Base-by-base conservation (phyloP, 108 stramenopile species). In the Fistulifera solaris region DNA sequence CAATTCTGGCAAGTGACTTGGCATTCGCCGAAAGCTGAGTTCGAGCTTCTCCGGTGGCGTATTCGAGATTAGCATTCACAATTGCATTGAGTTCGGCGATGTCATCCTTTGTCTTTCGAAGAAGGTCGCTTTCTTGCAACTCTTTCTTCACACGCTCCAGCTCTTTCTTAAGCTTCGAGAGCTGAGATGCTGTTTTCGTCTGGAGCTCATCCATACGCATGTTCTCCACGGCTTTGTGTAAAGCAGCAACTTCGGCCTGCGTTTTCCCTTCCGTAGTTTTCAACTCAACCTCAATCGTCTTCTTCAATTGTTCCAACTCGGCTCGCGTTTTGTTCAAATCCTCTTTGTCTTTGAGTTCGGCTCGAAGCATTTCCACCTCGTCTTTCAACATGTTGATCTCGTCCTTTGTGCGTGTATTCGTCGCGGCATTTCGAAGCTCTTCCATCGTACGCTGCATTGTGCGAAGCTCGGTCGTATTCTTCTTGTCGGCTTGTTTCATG, bases 251-350 rank as follows among this genome's bases (percentile, higher is more conserved):
- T 15, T 54, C 53, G 14, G 24, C 53, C 27, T 38, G 14, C n/a
- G 53, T 39, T 17, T 38, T 38, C 14, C 38, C 35, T 15, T 35
- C 53, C n/a, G 53, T 31, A 3, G 24, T 39, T 31, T 15, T 38
- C 31, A 54, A 4, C 17, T 39, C 53, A 13, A 18, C 53, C 15
- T 24, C 53, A n/a, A 38, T 35, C 1, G 27, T 27, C 53, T 54
- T 54, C 53, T 39, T 54, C n/a, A 54, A 10, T 35, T 54, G 28
- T 35, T 35, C 53, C 26, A 54, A 12, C 15, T 54, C 35, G 28
- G 15, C 28, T 10, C 28, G 17, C 16, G 53, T n/a, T 14, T 15
- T 54, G 8, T 35, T 35, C 31, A 35, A 35, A 18, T 54, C 53
- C 27, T 54, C 16, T 27, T 15, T 54, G 16, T 38, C 12, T n/a